These are phyloP conservation scores for grape (Vitis vinifera) DNA, from an alignment of 164 flowering plant genomes.

Conservation along the genomic window ASM3070453v1 NC_081807.1:2694501-2695000, in stretches of 20 bases:
- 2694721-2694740: too few relatives aligned
- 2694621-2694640: conserved; percentile 75
- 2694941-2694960: not conserved
- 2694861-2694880: conserved; percentile 48
- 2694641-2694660: conserved; percentile 73
- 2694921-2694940: not conserved
- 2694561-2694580: conserved; percentile 96
- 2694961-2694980: not conserved
- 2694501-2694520: too few relatives aligned
- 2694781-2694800: conserved; percentile 30
- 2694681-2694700: not conserved
- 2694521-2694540: not conserved
- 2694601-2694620: conserved; percentile 91
- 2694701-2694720: too few relatives aligned
- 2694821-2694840: conserved; percentile 75
- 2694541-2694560: conserved; percentile 28
- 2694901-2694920: conserved; percentile 8
- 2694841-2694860: conserved; percentile 72
- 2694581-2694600: conserved; percentile 94
- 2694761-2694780: conserved; percentile 3
- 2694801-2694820: conserved; percentile 90
- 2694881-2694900: conserved; percentile 87
- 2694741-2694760: too few relatives aligned
- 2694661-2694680: conserved; percentile 48
- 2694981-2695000: not conserved